Percentiles rank a stretch among this genome's conserved stretches.
These are phyloP conservation scores for Penicillium griseofulvum DNA, from an alignment of 2,329 filamentous ascomycete species.

Conservation along the genomic window DNA sequence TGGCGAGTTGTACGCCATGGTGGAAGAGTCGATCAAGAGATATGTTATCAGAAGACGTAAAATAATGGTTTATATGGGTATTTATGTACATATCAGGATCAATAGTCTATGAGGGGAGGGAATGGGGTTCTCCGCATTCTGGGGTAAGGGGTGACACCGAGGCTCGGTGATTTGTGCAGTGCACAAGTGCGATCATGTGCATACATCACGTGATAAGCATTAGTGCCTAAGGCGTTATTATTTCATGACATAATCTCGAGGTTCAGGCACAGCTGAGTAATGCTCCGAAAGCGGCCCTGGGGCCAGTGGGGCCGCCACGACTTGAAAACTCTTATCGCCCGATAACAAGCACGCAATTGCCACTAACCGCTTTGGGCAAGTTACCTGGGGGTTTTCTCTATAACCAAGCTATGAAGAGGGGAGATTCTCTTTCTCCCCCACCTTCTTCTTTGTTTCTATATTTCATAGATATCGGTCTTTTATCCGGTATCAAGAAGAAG, in stretches of 20 bases:
- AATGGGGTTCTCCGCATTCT: conserved; percentile 14
- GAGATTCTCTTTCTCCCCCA: conserved; percentile 22
- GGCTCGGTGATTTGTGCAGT: conserved; percentile 8
- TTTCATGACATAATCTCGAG: background rate
- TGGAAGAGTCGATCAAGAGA: background rate
- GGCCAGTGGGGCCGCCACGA: conserved; percentile 1
- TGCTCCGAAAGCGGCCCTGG: conserved; percentile 1
- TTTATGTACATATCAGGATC: background rate
- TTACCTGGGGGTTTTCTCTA: conserved; percentile 30
- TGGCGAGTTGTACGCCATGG: conserved; percentile 30
- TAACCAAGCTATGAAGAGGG: conserved; percentile 17
- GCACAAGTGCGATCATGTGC: background rate
- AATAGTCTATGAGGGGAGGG: background rate
- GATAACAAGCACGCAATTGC: conserved; percentile 38
- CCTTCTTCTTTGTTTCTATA: conserved; percentile 23
- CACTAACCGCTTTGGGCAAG: conserved; percentile 33
- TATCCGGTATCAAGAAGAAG: conserved; percentile 25
- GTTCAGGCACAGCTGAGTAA: background rate
- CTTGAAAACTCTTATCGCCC: conserved; percentile 13
- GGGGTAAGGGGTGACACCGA: conserved; percentile 7
- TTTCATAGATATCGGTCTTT: conserved; percentile 22
- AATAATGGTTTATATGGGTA: background rate
- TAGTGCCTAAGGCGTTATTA: background rate
- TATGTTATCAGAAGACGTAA: background rate
- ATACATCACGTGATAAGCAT: background rate